Conservation (phyloP, 495 filamentous ascomycete genomes). For the Cudoniella acicularis region DNA sequence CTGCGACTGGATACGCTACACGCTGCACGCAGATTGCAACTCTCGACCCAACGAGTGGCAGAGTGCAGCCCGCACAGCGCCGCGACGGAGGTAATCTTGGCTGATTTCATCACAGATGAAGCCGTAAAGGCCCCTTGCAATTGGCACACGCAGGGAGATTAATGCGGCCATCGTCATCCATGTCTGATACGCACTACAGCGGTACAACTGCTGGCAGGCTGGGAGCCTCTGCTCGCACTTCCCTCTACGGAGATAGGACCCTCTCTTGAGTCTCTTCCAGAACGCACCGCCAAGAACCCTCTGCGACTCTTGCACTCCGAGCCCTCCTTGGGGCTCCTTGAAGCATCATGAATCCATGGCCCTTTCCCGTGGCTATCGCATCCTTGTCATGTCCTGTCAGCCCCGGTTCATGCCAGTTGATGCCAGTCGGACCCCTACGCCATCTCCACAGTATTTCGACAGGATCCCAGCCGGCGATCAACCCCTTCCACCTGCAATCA, state of each 20-base stretch:
- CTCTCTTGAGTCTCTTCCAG: constrained; percentile 18
- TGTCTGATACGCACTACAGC: constrained; percentile 6
- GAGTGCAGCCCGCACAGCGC: not conserved
- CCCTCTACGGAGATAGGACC: no score
- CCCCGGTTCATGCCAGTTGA: not conserved
- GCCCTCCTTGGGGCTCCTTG: no score
- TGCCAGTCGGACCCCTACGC: not conserved
- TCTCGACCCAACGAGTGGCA: not conserved
- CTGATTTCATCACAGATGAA: constrained; percentile 11
- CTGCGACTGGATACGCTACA: not conserved
- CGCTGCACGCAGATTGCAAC: not conserved
- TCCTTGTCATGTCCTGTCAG: not conserved
- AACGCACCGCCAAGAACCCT: constrained; percentile 4
- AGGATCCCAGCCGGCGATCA: constrained; percentile 45
- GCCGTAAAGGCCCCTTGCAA: constrained; percentile 8
- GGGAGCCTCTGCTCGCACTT: not conserved
- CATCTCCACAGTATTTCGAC: constrained; percentile 20
- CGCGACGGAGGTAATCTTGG: constrained; percentile 10
- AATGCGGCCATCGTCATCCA: constrained; percentile 12
- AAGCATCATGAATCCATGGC: no score
- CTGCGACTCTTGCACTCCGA: not conserved
- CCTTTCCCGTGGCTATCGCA: not conserved
- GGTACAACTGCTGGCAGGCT: not conserved
- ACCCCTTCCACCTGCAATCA: constrained; percentile 35
- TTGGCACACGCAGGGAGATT: constrained; percentile 21